Conservation (phyloP, 306 rosid genomes). For the Casuarina cunninghamiana region DNA sequence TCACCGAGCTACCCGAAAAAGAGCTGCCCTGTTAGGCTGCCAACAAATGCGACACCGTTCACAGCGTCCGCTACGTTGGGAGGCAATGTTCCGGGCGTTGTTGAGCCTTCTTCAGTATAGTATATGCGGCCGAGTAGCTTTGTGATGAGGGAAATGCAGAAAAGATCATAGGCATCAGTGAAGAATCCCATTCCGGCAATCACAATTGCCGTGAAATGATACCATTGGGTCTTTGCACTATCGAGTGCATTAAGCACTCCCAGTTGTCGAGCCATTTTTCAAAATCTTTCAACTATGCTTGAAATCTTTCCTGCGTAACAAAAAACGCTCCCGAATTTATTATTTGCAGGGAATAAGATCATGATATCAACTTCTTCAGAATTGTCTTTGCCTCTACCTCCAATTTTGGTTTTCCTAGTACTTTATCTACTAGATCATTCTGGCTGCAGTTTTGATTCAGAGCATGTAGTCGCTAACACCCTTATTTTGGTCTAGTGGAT, state of each 20-base stretch:
- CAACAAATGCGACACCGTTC: slow-evolving; percentile 73
- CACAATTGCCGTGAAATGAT: slow-evolving; percentile 89
- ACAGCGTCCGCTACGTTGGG: slow-evolving; percentile 69
- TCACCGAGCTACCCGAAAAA: slow-evolving; percentile 99
- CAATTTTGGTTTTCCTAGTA: too few species aligned
- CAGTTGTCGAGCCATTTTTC: slow-evolving; percentile 44
- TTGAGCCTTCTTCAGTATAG: slow-evolving; percentile 27
- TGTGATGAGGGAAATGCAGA: slow-evolving; percentile 80
- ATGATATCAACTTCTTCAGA: too few species aligned
- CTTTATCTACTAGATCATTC: too few species aligned
- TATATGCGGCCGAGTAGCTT: slow-evolving; percentile 70
- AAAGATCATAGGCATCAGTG: slow-evolving; percentile 90
- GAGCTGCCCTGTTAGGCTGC: slow-evolving; percentile 77
- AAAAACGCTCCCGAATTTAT: background rate
- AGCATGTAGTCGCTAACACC: too few species aligned
- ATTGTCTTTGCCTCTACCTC: too few species aligned
- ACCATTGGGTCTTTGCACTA: slow-evolving; percentile 76
- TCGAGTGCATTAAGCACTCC: slow-evolving; percentile 85
- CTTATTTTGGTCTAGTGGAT: too few species aligned
- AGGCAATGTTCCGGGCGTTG: slow-evolving; percentile 68
- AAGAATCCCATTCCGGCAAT: slow-evolving; percentile 97
- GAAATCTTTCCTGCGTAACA: slow-evolving; percentile 25
- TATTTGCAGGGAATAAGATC: background rate
- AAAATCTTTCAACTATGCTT: background rate
- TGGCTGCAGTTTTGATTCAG: too few species aligned